Evolutionary conservation across 352 stramenopile species (phyloP), one percentile per base, ranked within the genome.

Genomic region (Phytophthora pini): DNA sequence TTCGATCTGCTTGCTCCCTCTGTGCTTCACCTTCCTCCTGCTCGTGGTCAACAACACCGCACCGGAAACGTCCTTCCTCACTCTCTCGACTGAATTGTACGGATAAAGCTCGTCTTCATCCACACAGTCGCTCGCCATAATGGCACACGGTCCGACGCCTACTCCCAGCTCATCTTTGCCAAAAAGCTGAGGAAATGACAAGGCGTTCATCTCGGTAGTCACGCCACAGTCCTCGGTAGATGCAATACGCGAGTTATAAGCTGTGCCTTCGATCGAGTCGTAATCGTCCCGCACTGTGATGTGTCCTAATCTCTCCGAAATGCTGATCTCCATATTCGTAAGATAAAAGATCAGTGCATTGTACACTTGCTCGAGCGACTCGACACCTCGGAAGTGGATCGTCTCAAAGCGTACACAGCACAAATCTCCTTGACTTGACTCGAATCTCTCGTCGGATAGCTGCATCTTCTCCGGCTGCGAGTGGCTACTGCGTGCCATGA

Each of bases 201-300:
- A 68, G 1, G 58, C 46, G 36, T 77, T 77, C 58, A 66, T 75
- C 29, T 79, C 63, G 6, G 54, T 74, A n/a, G 68, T 68, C n/a
- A 76, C 43, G 5, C 65, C 56, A 26, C 39, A 56, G 11, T 67
- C 50, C 12, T 65, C 44, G 2, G 68, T 75, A 0, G 58, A 70
- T 11, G 70, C 54, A 22, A 82, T 56, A 4, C 70, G 65, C 8
- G 67, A 61, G 17, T 79, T 77, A 12, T 63, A 72, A 20, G 56
- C 58, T 10, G 57, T 68, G 7, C 57, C 58, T 20, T 75, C 60
- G 8, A 73, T 65, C 7, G 31, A 65, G 43, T 82, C 70, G 32
- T 79, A 78, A 56, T 81, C 76, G 20, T 85, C 76, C 27, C 76
- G 48, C 26, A 84, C 50, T 9, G 73, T 82, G 3, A 82, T 74